phyloP scores from a whole-genome alignment of 1,284 basidiomycete genomes.

The Moniliophthora roreri region DNA sequence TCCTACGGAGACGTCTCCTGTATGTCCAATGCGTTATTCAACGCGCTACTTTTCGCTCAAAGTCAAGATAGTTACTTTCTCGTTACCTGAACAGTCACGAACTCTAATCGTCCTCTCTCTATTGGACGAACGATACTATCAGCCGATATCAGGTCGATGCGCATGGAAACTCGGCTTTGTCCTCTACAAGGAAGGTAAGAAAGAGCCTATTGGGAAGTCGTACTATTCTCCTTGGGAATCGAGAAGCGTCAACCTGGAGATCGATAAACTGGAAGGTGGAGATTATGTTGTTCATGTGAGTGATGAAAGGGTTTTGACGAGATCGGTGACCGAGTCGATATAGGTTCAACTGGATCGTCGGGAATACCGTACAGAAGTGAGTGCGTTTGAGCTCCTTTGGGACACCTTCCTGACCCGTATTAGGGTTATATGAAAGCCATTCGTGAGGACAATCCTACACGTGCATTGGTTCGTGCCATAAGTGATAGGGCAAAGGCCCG shows the following conservation, averaged over 20 bases:
- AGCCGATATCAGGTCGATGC: conserved; percentile 31
- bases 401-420: too few relatives aligned
- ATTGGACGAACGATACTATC: conserved; percentile 46
- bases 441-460: too few relatives aligned
- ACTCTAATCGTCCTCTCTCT: conserved; percentile 49
- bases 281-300: conserved; percentile 54
- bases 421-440: too few relatives aligned
- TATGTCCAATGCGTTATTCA: conserved; percentile 22
- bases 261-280: conserved; percentile 41
- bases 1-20: conserved; percentile 49
- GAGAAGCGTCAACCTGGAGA: conserved; percentile 41
- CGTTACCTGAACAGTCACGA: conserved; percentile 33
- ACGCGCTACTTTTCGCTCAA: background rate
- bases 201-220: conserved; percentile 35
- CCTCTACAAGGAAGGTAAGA: conserved; percentile 43
- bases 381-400: background rate
- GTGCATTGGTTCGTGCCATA: too few relatives aligned
- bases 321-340: background rate
- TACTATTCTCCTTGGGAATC: conserved; percentile 27
- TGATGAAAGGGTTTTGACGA: conserved; percentile 1
- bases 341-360: conserved; percentile 42
- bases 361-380: conserved; percentile 13
- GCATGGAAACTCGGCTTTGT: conserved; percentile 46
- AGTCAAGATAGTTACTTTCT: conserved; percentile 37
- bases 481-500: too few relatives aligned